A percentile compares a stretch with the other conserved stretches of the same genome.
Conservation (phyloP, 768 basidiomycete genomes). For the Leucogyrophana mollusca region DNA sequence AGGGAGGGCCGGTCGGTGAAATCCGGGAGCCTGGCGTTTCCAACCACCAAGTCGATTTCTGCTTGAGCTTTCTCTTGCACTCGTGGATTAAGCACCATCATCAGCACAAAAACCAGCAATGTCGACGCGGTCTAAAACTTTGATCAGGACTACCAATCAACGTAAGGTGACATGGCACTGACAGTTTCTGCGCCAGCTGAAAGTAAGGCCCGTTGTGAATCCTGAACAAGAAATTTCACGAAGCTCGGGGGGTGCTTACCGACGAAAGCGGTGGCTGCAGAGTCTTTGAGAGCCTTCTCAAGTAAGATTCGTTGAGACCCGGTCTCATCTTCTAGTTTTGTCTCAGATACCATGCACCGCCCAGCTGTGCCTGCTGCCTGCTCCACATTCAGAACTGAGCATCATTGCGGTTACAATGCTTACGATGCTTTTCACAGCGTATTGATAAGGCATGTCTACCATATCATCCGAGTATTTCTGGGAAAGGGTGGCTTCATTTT, state of each 20-base stretch:
- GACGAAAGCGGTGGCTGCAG: conserved; percentile 15
- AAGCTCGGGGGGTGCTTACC: conserved; percentile 12
- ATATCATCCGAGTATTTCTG: conserved; percentile 2
- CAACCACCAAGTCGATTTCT: conserved; percentile 31
- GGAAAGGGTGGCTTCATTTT: conserved; percentile 12
- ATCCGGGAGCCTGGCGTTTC: conserved; percentile 25
- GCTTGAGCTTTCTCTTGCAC: conserved; percentile 27
- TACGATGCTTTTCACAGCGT: conserved; percentile 2
- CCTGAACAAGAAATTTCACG: background rate
- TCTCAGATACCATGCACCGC: conserved; percentile 17
- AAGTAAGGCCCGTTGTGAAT: background rate
- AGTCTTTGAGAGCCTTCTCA: conserved; percentile 15
- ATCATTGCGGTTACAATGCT: background rate
- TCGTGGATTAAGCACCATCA: conserved; percentile 27
- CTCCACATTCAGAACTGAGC: background rate
- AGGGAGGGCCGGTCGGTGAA: conserved; percentile 26
- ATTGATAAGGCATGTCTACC: conserved; percentile 11
- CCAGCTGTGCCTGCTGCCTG: conserved; percentile 9
- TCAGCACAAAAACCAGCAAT: conserved; percentile 25
- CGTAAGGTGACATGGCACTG: conserved; percentile 3
- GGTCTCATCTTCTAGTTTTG: conserved; percentile 6
- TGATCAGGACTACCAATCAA: background rate
- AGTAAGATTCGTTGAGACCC: conserved; percentile 2
- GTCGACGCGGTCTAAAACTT: conserved; percentile 21
- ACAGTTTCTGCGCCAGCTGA: conserved; percentile 32